Conservation (phyloP, 2,329 filamentous ascomycete species). For the Cladophialophora exuberans region DNA sequence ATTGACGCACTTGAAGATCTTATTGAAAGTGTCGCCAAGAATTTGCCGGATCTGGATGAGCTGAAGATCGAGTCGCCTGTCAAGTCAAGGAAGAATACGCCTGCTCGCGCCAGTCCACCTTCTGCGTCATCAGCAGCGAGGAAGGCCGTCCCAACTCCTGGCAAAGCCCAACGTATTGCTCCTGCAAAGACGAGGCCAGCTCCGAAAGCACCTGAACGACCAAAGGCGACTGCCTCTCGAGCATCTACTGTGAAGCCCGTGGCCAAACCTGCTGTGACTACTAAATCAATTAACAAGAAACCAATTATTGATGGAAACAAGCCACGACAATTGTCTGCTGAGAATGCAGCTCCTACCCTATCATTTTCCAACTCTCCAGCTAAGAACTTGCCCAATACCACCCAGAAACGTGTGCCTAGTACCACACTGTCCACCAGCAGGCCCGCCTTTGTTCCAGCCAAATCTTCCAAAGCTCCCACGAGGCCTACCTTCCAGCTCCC, state of each 20-base stretch:
- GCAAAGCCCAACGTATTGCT: constrained; percentile 34
- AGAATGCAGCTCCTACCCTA: constrained; percentile 15
- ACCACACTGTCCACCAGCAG: constrained; percentile 45
- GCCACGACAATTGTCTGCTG: constrained; percentile 16
- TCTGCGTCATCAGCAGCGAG: background rate
- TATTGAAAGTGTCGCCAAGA: constrained; percentile 51
- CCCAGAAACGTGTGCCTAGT: constrained; percentile 46
- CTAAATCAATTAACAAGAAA: constrained; percentile 25
- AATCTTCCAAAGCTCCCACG: constrained; percentile 56
- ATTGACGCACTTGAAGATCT: constrained; percentile 57
- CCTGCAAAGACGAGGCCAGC: constrained; percentile 25
- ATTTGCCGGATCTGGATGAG: constrained; percentile 37
- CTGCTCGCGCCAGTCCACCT: constrained; percentile 1
- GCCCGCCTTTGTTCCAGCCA: constrained; percentile 54
- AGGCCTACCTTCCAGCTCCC: constrained; percentile 55
- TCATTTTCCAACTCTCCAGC: constrained; percentile 32
- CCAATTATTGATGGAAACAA: constrained; percentile 22
- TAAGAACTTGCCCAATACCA: constrained; percentile 37
- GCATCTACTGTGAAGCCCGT: constrained; percentile 18
- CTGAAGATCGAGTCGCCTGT: constrained; percentile 29
- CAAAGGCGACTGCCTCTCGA: constrained; percentile 9
- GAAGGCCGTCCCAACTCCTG: constrained; percentile 22
- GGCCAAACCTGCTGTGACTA: constrained; percentile 14
- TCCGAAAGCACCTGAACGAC: background rate
- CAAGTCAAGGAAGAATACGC: constrained; percentile 23